These are phyloP conservation scores for Eucalyptus viminalis DNA, from an alignment of 345 rosid genomes.

Conservation along the genomic window DNA sequence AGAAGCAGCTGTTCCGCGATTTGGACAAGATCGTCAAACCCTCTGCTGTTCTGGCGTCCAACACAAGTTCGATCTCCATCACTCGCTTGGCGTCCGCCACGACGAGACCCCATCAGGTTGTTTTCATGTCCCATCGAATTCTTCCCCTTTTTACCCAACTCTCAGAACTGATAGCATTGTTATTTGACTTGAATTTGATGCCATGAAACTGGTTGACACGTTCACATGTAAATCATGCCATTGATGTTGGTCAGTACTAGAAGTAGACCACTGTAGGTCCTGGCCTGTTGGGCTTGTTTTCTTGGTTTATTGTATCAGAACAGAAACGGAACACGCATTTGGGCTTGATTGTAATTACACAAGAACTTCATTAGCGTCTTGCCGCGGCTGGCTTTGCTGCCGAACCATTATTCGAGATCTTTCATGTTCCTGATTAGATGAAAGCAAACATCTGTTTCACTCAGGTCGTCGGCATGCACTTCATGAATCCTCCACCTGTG, in stretches of 20 bases:
- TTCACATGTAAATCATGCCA: not conserved
- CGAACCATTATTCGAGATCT: not conserved
- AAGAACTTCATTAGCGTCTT: not conserved
- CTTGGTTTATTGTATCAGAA: not conserved
- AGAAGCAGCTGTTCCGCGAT: constrained; percentile 54
- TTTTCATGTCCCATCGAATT: not conserved
- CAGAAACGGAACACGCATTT: not conserved
- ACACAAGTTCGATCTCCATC: constrained; percentile 87
- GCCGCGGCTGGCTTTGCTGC: not conserved
- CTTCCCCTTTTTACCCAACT: not conserved
- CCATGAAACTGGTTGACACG: not conserved
- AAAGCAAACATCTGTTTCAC: not conserved
- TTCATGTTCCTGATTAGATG: not conserved
- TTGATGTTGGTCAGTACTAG: not conserved
- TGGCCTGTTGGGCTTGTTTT: not conserved
- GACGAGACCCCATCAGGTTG: constrained; percentile 62
- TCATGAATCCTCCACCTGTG: constrained; percentile 96
- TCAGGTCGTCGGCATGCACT: constrained; percentile 89
- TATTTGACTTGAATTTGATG: not conserved
- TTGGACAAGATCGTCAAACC: constrained; percentile 50
- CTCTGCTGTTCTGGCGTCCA: constrained; percentile 74
- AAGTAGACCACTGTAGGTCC: not conserved
- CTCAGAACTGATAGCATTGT: not conserved
- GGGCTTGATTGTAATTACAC: not conserved
- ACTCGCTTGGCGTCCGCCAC: constrained; percentile 80